Evolutionary conservation across 2,329 filamentous ascomycete genomes (phyloP).

Genomic region (Colletotrichum phormii): DNA sequence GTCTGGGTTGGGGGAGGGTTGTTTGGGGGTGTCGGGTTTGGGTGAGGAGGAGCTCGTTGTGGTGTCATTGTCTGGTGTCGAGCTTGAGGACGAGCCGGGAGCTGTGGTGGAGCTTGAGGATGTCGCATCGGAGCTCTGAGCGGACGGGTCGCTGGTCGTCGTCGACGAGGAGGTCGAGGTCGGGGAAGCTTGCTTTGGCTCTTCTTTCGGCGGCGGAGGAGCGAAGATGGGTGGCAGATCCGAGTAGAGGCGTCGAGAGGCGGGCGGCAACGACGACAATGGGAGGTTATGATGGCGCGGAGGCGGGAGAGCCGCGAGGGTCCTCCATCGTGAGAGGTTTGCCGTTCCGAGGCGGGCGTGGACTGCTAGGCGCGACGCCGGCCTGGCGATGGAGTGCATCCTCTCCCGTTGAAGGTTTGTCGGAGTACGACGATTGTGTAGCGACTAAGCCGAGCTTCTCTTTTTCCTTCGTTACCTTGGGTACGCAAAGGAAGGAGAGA

Average conservation of each 20-base stretch:
- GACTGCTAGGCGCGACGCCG: conserved; percentile 24
- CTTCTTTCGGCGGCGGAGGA: conserved; percentile 13
- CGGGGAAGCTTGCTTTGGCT: conserved; percentile 18
- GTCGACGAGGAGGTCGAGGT: conserved; percentile 2
- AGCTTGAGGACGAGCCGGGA: conserved; percentile 3
- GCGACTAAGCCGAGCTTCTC: background rate
- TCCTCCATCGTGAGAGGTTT: conserved; percentile 19
- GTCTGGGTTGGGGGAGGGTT: background rate
- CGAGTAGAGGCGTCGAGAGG: conserved; percentile 13
- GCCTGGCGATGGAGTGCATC: conserved; percentile 32
- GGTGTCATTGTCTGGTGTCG: conserved; percentile 7
- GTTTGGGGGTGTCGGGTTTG: background rate
- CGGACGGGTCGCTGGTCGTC: background rate
- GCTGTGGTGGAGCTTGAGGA: conserved; percentile 1
- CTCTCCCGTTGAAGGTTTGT: background rate
- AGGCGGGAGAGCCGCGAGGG: background rate
- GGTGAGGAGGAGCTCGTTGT: background rate
- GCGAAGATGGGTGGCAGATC: conserved; percentile 7
- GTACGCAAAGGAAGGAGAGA: background rate
- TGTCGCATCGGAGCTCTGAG: conserved; percentile 8
- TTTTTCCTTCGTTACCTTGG: no score
- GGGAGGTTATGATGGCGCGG: background rate
- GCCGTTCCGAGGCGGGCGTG: conserved; percentile 24
- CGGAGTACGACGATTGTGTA: background rate
- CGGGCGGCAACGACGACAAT: background rate